A percentile compares a stretch with the other conserved stretches of the same genome.
These are phyloP conservation scores for Yamadazyma aaseri DNA, from an alignment of 1,139 yeast genomes.

Conservation along the genomic window DNA sequence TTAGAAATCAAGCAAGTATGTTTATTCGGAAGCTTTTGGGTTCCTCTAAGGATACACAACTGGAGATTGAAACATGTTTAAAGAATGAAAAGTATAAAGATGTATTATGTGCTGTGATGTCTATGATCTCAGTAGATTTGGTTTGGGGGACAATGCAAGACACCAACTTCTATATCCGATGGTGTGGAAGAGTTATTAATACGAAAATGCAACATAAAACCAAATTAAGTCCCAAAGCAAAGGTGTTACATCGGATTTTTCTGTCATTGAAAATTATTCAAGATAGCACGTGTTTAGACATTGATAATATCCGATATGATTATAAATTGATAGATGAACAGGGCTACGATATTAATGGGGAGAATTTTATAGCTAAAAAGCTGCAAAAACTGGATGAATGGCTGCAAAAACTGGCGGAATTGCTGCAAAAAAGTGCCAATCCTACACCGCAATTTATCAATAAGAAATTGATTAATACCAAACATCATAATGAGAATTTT, in stretches of 20 bases:
- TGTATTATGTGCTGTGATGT: constrained; percentile 76
- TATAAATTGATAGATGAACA: constrained; percentile 28
- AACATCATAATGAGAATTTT: constrained; percentile 52
- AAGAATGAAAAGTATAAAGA: constrained; percentile 76
- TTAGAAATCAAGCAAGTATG: constrained; percentile 71
- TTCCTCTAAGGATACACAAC: constrained; percentile 30
- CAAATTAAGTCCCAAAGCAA: constrained; percentile 71
- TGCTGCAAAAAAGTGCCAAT: constrained; percentile 8
- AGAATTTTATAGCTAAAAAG: constrained; percentile 33
- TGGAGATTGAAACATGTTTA: constrained; percentile 51
- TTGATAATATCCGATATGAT: constrained; percentile 38
- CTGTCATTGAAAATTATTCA: constrained; percentile 74
- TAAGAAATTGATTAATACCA: constrained; percentile 43
- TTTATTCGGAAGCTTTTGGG: constrained; percentile 55
- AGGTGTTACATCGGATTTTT: constrained; percentile 73
- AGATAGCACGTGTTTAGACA: constrained; percentile 58
- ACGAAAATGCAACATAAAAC: constrained; percentile 68
- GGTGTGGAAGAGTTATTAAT: constrained; percentile 74
- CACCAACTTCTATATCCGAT: constrained; percentile 69
- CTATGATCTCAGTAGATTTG: constrained; percentile 86
- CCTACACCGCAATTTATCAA: constrained; percentile 45
- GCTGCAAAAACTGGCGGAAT: constrained; percentile 7
- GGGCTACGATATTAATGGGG: constrained; percentile 43
- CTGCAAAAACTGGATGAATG: constrained; percentile 1
- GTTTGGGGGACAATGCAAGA: constrained; percentile 93